Conservation (phyloP, 2,329 filamentous ascomycete genomes). For the Aspergillus awamori region DNA sequence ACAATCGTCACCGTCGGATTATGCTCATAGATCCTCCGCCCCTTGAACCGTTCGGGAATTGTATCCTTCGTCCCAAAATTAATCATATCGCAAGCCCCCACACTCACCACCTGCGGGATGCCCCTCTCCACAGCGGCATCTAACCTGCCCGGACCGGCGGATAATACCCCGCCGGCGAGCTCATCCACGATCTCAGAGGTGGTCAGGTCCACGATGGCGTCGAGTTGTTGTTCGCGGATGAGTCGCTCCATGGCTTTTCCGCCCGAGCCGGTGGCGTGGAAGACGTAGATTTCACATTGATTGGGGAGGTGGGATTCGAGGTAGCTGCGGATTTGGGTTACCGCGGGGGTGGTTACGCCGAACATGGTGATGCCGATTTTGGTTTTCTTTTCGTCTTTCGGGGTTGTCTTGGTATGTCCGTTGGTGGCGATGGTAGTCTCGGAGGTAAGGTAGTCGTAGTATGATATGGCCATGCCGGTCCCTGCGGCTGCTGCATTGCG, state of each 20-base stretch:
- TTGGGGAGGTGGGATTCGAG: conserved; percentile 48
- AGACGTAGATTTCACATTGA: conserved; percentile 63
- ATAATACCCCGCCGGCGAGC: conserved; percentile 65
- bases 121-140: conserved; percentile 59
- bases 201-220: conserved; percentile 71
- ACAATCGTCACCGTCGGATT: conserved; percentile 69
- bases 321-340: conserved; percentile 56
- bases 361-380: conserved; percentile 71
- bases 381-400: background rate
- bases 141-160: conserved; percentile 60
- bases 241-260: conserved; percentile 71
- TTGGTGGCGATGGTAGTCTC: too few relatives aligned
- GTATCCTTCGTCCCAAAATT: conserved; percentile 63
- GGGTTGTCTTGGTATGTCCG: too few relatives aligned
- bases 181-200: conserved; percentile 70
- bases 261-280: conserved; percentile 71
- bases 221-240: conserved; percentile 59
- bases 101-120: conserved; percentile 60
- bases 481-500: conserved; percentile 66
- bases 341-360: conserved; percentile 70
- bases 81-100: conserved; percentile 62
- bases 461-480: conserved; percentile 58
- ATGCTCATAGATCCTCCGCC: conserved; percentile 61
- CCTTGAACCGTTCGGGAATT: conserved; percentile 58
- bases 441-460: conserved; percentile 25